Evolutionary conservation across 371 early-diverging fungal species (phyloP).

Genomic region (Zopfochytrium polystomum): DNA sequence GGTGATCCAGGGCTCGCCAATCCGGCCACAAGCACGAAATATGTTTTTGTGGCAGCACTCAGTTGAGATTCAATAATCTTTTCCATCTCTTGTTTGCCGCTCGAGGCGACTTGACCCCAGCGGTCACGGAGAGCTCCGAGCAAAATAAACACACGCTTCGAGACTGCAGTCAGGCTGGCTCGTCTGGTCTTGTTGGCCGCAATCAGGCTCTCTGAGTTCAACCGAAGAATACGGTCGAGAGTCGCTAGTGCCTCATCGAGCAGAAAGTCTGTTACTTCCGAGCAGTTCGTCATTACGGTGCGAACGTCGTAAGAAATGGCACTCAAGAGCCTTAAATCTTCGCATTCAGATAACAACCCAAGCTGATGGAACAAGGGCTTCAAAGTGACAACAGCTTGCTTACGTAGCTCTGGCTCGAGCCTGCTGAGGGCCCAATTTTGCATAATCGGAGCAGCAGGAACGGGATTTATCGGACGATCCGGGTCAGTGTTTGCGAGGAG

Average conservation of each 20-base stretch:
- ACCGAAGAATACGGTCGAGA: background rate
- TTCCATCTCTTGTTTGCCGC: background rate
- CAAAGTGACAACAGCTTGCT: background rate
- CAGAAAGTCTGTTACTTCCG: background rate
- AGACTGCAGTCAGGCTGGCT: background rate
- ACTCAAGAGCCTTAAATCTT: background rate
- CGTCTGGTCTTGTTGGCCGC: background rate
- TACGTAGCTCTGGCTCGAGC: background rate
- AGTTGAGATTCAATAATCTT: background rate
- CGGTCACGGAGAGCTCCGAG: background rate
- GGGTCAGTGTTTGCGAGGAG: background rate
- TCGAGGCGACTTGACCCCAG: background rate
- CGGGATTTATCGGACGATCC: background rate
- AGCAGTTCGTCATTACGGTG: background rate
- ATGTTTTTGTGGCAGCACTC: background rate
- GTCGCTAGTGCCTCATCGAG: background rate
- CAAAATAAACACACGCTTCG: background rate
- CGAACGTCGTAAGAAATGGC: background rate
- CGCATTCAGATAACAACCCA: background rate
- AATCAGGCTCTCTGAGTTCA: background rate
- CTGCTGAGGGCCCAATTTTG: background rate
- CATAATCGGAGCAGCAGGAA: background rate
- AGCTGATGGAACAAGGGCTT: background rate
- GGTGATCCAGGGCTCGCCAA: background rate
- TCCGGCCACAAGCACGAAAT: background rate